phyloP scores from a whole-genome alignment of 176 grass and related monocot genomes.

The Avena atlantica region DNA sequence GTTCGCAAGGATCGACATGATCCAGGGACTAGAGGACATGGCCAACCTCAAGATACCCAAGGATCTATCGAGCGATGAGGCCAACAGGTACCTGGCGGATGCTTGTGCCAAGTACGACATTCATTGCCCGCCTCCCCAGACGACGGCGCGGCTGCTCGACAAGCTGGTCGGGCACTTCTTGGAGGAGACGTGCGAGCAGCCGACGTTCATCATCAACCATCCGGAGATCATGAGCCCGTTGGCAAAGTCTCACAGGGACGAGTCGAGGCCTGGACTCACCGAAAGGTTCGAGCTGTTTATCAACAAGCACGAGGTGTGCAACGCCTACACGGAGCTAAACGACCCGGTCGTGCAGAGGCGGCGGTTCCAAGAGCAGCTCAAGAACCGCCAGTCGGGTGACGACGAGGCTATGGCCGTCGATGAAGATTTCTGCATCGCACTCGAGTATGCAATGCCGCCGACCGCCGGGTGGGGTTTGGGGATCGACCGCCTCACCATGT shows the following conservation, averaged over 20 bases:
- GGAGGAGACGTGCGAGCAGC: conserved; percentile 76
- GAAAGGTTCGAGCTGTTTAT: conserved; percentile 83
- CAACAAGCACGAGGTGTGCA: conserved; percentile 96
- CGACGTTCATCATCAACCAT: conserved; percentile 85
- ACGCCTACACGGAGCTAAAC: conserved; percentile 67
- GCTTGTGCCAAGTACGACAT: conserved; percentile 76
- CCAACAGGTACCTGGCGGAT: conserved; percentile 68
- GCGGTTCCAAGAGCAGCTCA: conserved; percentile 83
- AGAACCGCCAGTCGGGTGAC: conserved; percentile 90
- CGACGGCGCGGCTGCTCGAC: conserved; percentile 79
- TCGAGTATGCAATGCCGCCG: conserved; percentile 70
- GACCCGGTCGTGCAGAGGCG: conserved; percentile 78
- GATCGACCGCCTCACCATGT: conserved; percentile 81
- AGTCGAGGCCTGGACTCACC: conserved; percentile 54
- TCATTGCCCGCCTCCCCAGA: conserved; percentile 86
- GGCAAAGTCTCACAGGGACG: conserved; percentile 76
- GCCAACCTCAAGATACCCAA: conserved; percentile 69
- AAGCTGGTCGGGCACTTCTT: conserved; percentile 91
- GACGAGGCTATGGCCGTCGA: conserved; percentile 92
- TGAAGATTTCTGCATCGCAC: conserved; percentile 77
- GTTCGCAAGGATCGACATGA: conserved; percentile 67
- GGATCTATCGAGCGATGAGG: conserved; percentile 70
- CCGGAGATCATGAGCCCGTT: conserved; percentile 95
- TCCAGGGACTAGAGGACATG: conserved; percentile 66
- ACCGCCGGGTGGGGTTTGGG: conserved; percentile 88